Evolutionary conservation across 148 eudicot species (phyloP).

Genomic region (Amaranthus hypochondriacus): DNA sequence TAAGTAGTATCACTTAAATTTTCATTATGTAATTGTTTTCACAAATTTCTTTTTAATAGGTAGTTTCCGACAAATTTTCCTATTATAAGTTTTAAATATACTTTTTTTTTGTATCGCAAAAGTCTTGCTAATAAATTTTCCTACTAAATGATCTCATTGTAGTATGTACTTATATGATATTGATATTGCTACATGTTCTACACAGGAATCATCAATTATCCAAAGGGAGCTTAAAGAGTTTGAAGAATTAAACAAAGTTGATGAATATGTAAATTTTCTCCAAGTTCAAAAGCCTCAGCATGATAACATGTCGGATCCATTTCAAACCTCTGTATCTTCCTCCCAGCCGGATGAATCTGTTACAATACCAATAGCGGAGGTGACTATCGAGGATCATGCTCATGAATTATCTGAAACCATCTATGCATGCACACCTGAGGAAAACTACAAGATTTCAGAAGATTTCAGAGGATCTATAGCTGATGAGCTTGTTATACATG

Average conservation of each 20-base stretch:
- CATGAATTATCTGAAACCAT: constrained; percentile 12
- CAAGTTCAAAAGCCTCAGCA: constrained; percentile 29
- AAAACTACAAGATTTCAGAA: constrained; percentile 15
- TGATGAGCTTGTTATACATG: constrained; percentile 28
- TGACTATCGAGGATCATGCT: constrained; percentile 16
- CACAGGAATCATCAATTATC: constrained; percentile 35
- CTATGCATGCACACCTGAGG: constrained; percentile 2
- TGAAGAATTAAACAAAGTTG: constrained; percentile 19
- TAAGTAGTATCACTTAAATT: no score
- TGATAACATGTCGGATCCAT: constrained; percentile 13
- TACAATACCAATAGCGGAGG: constrained; percentile 15
- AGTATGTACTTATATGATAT: not conserved
- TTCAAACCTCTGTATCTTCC: constrained; percentile 18
- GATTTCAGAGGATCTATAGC: constrained; percentile 24
- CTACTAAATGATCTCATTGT: not conserved
- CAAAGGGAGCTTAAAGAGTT: constrained; percentile 26
- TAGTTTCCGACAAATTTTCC: no score
- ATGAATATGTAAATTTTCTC: constrained; percentile 17
- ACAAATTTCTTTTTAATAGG: no score
- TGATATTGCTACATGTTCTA: constrained; percentile 4
- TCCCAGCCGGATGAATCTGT: constrained; percentile 16
- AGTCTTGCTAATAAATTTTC: not conserved
- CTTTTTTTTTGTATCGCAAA: no score
- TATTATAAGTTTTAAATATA: no score
- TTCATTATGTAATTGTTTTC: no score